Evolutionary conservation across 140 eudicot species (phyloP).

Genomic region (Ambrosia hybrid): DNA sequence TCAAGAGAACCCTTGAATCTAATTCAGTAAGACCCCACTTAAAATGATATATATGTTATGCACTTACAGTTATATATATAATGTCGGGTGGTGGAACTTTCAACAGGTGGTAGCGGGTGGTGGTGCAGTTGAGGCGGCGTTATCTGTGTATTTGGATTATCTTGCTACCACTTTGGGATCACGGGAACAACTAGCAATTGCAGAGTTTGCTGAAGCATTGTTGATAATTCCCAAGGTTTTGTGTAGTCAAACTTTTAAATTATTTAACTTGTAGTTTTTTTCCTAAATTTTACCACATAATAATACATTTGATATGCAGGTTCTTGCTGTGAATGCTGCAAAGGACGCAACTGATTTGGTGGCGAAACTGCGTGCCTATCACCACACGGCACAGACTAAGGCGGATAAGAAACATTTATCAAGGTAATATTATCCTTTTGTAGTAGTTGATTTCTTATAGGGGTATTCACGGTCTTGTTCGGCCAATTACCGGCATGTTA

Average conservation of each 20-base stretch:
- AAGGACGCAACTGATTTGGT: conserved; percentile 95
- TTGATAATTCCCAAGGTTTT: conserved; percentile 66
- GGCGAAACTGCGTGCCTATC: conserved; percentile 85
- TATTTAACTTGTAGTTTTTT: background rate
- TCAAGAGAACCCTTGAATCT: conserved; percentile 89
- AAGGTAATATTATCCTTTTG: conserved; percentile 44
- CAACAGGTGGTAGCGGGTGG: conserved; percentile 98
- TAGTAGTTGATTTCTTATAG: too few species aligned
- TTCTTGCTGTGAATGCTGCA: conserved; percentile 95
- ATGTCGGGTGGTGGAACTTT: background rate
- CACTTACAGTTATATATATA: background rate
- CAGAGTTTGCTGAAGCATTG: conserved; percentile 89
- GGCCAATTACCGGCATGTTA: too few species aligned
- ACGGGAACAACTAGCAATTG: conserved; percentile 94
- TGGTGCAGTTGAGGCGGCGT: conserved; percentile 97
- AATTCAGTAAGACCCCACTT: conserved; percentile 49
- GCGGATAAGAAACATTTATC: conserved; percentile 94
- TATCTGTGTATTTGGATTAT: conserved; percentile 86
- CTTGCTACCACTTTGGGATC: conserved; percentile 96
- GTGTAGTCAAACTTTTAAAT: too few species aligned
- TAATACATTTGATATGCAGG: conserved; percentile 40
- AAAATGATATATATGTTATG: background rate
- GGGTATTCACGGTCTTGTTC: too few species aligned
- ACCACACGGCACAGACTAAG: conserved; percentile 93
- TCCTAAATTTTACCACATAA: too few species aligned